Evolutionary conservation across 2,329 filamentous ascomycete species (phyloP).

Genomic region (Alternaria hordeiaustralica): DNA sequence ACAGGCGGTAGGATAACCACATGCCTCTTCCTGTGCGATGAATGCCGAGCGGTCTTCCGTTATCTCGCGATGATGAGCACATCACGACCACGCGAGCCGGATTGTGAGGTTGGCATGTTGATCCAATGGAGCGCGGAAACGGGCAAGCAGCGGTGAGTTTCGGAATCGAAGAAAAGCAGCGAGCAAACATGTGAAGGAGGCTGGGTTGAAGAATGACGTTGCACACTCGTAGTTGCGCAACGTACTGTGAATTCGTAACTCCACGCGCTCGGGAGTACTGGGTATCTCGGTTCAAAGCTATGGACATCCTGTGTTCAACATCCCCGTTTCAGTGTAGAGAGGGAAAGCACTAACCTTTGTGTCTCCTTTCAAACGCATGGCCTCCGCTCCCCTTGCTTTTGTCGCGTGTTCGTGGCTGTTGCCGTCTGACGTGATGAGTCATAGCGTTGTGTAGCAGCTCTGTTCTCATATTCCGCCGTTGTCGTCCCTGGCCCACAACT

Average conservation of each 20-base stretch:
- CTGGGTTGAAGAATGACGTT: neutral
- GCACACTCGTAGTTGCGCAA: conserved; percentile 1
- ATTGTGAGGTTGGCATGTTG: neutral
- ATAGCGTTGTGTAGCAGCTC: neutral
- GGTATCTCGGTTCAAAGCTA: conserved; percentile 27
- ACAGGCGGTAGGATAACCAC: conserved; percentile 22
- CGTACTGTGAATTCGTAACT: conserved; percentile 12
- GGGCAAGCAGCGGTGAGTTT: conserved; percentile 3
- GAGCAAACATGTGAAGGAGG: neutral
- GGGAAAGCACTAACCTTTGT: conserved; percentile 19
- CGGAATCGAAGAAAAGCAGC: conserved; percentile 1
- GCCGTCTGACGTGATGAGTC: neutral
- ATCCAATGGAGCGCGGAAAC: conserved; percentile 2
- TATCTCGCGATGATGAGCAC: conserved; percentile 9
- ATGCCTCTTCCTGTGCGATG: conserved; percentile 26
- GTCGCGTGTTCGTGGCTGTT: neutral
- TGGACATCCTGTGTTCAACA: conserved; percentile 18
- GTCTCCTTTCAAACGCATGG: conserved; percentile 8
- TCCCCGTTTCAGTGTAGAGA: conserved; percentile 9
- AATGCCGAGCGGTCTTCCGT: conserved; percentile 2
- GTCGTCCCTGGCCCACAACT: conserved; percentile 87
- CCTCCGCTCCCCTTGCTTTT: conserved; percentile 1
- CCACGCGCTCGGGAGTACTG: conserved; percentile 15
- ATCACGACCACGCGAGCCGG: neutral
- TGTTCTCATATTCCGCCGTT: conserved; percentile 41